A percentile compares a stretch with the other conserved stretches of the same genome.
Conservation (phyloP, 2,329 filamentous ascomycete species). For the Graphilbum ipis-grandicollis region DNA sequence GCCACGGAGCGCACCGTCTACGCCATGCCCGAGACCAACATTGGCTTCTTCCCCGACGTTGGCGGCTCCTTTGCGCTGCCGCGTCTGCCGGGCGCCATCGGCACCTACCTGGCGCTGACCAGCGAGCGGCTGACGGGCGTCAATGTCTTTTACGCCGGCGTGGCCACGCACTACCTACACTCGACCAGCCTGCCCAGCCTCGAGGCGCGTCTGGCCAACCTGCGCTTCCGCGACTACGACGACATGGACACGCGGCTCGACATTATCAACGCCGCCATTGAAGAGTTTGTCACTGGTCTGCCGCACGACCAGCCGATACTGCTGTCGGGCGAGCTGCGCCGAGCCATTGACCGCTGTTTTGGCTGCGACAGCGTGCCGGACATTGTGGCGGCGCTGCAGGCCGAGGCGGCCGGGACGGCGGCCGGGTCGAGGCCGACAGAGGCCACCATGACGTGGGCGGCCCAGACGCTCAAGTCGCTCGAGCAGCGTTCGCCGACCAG, state of each 20-base stretch:
- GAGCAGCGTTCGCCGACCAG: constrained; percentile 68
- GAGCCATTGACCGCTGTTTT: constrained; percentile 76
- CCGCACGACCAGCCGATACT: constrained; percentile 55
- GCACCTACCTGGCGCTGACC: constrained; percentile 86
- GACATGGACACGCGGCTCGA: constrained; percentile 41
- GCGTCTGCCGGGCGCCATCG: constrained; percentile 67
- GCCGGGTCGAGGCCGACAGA: constrained; percentile 20
- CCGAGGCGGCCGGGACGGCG: constrained; percentile 38
- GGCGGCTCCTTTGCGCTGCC: constrained; percentile 93
- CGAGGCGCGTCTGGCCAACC: constrained; percentile 71
- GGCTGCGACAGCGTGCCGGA: constrained; percentile 45
- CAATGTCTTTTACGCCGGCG: constrained; percentile 75
- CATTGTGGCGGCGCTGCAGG: constrained; percentile 52
- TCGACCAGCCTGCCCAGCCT: constrained; percentile 70
- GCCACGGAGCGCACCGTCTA: constrained; percentile 92
- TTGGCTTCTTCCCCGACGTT: constrained; percentile 97
- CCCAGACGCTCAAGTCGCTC: constrained; percentile 59
- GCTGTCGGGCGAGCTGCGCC: constrained; percentile 52
- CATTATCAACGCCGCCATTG: constrained; percentile 72
- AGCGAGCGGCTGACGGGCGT: constrained; percentile 68
- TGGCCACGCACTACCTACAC: constrained; percentile 94
- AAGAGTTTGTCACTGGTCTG: constrained; percentile 78
- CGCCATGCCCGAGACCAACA: constrained; percentile 96
- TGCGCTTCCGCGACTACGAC: constrained; percentile 71
- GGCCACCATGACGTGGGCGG: constrained; percentile 54